Percentiles rank a stretch among this genome's conserved stretches.
Evolutionary conservation across 331 rosid genomes (phyloP).

Genomic region (Malus hybrid): DNA sequence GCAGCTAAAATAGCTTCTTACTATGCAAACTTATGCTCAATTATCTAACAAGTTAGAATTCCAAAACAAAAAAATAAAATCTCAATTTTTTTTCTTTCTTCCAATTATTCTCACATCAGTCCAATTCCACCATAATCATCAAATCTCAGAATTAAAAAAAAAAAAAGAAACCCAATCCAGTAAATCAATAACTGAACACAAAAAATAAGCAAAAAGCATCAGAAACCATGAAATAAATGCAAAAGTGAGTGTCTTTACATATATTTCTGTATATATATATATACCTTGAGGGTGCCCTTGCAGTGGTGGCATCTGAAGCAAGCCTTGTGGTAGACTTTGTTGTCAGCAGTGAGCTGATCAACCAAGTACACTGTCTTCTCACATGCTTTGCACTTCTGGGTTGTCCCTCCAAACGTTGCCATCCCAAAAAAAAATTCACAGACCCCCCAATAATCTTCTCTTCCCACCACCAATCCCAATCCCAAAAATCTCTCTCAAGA

Average conservation of each 20-base stretch:
- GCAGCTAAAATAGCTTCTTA: neutral
- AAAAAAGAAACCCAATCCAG: neutral
- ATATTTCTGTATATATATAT: too few species aligned
- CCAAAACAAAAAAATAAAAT: neutral
- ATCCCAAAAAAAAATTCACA: slow-evolving; percentile 11
- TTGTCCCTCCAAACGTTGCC: slow-evolving; percentile 83
- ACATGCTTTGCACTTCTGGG: slow-evolving; percentile 93
- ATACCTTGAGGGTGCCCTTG: slow-evolving; percentile 90
- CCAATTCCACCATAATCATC: neutral
- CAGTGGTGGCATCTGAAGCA: slow-evolving; percentile 97
- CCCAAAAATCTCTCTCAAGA: slow-evolving; percentile 8
- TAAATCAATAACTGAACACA: neutral
- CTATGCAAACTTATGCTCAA: neutral
- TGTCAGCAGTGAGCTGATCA: slow-evolving; percentile 87
- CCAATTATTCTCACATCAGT: neutral
- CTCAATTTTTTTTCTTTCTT: neutral
- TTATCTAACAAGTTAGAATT: neutral
- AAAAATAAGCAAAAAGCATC: neutral
- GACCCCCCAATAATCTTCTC: neutral
- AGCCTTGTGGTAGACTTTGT: slow-evolving; percentile 77
- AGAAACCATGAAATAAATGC: neutral
- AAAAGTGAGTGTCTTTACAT: neutral
- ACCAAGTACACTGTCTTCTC: slow-evolving; percentile 86
- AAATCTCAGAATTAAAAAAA: neutral
- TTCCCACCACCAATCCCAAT: neutral